Percentiles rank a stretch among this genome's conserved stretches.
Conservation (phyloP, 1,139 yeast species). For the Hansenula lynferdii region DNA sequence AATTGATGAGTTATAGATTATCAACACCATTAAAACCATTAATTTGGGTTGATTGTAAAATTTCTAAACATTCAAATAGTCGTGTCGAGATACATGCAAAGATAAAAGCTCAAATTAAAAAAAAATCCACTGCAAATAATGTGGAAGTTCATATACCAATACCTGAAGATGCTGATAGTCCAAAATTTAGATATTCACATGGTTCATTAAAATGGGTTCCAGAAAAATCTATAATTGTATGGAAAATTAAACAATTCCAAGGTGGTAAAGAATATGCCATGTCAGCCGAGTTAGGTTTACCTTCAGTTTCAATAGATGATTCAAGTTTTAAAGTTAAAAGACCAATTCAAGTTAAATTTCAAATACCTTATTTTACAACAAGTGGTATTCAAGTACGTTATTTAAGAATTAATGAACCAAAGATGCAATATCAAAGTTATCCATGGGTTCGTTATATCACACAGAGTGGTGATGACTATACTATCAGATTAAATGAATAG, state of each 20-base stretch:
- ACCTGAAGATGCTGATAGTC: slow-evolving; percentile 96
- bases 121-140: slow-evolving; percentile 88
- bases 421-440: slow-evolving; percentile 88
- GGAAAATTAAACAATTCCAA: slow-evolving; percentile 91
- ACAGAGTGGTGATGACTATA: slow-evolving; percentile 89
- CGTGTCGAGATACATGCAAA: slow-evolving; percentile 82
- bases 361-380: slow-evolving; percentile 96
- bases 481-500: slow-evolving; percentile 52
- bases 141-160: slow-evolving; percentile 90
- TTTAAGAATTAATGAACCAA: slow-evolving; percentile 90
- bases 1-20: slow-evolving; percentile 80
- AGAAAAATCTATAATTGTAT: slow-evolving; percentile 74
- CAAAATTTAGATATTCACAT: slow-evolving; percentile 73
- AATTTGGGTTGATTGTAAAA: slow-evolving; percentile 78
- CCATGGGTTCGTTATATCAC: slow-evolving; percentile 98
- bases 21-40: slow-evolving; percentile 90
- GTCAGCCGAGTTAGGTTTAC: slow-evolving; percentile 89
- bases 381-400: slow-evolving; percentile 95
- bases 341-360: slow-evolving; percentile 89
- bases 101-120: slow-evolving; percentile 89
- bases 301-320: slow-evolving; percentile 67
- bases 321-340: slow-evolving; percentile 47
- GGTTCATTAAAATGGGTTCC: slow-evolving; percentile 94
- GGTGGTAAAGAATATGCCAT: slow-evolving; percentile 92
- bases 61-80: slow-evolving; percentile 78